These are phyloP conservation scores for Eucalyptus erythrocorys DNA, from an alignment of 345 rosid genomes.

Conservation along the genomic window DNA sequence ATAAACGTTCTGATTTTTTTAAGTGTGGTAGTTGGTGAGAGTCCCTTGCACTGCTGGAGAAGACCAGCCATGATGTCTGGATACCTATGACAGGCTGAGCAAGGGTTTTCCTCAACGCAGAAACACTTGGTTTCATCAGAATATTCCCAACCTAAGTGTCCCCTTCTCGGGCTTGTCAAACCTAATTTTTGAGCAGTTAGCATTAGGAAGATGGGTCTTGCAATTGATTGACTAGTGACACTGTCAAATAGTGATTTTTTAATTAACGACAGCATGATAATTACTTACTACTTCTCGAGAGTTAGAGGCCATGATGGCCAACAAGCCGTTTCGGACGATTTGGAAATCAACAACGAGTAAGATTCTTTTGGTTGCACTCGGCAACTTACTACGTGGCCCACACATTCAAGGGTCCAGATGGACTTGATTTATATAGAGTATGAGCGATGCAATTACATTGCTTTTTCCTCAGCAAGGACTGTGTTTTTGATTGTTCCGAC, in stretches of 20 bases:
- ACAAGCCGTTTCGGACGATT: not conserved
- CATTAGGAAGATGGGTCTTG: not conserved
- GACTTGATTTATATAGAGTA: not conserved
- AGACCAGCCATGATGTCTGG: not conserved
- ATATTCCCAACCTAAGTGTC: not conserved
- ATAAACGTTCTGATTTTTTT: not conserved
- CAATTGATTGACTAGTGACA: not conserved
- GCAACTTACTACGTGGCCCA: not conserved
- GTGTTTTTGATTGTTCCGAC: not conserved
- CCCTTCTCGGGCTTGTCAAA: not conserved
- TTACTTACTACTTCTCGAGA: not conserved
- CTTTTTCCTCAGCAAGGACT: not conserved
- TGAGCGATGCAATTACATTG: not conserved
- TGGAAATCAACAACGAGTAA: not conserved
- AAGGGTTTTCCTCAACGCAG: not conserved
- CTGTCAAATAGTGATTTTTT: not conserved
- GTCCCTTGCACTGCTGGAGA: not conserved
- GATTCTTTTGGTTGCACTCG: not conserved
- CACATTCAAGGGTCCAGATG: not conserved
- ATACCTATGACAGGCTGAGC: not conserved
- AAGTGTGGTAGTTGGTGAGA: not conserved
- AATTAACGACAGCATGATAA: not conserved
- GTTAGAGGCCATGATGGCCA: not conserved
- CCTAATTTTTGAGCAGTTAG: not conserved
- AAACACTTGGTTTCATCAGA: not conserved